Percentiles rank a stretch among this genome's conserved stretches.
phyloP scores from a whole-genome alignment of 441 rosid genomes.

The Theobroma grandiflorum region DNA sequence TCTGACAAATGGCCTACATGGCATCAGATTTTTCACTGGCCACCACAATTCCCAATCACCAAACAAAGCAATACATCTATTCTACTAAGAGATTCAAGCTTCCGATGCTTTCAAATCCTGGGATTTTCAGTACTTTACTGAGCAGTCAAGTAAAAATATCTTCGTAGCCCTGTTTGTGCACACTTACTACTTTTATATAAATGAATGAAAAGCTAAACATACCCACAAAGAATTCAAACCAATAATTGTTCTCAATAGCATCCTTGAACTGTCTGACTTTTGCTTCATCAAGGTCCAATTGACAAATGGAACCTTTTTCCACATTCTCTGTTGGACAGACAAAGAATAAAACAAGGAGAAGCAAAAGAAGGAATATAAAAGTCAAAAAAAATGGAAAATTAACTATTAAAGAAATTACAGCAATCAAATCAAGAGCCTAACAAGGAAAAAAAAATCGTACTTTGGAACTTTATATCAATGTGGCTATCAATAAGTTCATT shows the following conservation, averaged over 20 bases:
- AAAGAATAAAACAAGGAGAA: neutral
- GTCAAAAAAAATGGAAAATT: constrained; percentile 2
- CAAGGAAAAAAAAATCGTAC: constrained; percentile 49
- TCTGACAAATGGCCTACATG: neutral
- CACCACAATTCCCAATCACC: neutral
- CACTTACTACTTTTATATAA: neutral
- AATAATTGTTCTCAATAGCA: constrained; percentile 89
- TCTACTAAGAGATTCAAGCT: neutral
- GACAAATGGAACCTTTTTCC: constrained; percentile 69
- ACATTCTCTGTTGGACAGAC: constrained; percentile 59
- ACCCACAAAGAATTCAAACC: constrained; percentile 98
- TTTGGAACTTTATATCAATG: constrained; percentile 80
- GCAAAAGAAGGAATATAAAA: neutral
- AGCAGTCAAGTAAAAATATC: neutral
- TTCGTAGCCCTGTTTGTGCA: neutral
- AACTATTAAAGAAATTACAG: constrained; percentile 16
- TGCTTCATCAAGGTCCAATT: constrained; percentile 69
- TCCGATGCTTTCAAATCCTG: neutral
- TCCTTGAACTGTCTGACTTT: constrained; percentile 87
- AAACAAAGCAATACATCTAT: neutral
- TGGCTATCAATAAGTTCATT: constrained; percentile 98
- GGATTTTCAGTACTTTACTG: neutral
- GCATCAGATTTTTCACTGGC: neutral
- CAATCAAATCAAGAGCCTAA: constrained; percentile 14
- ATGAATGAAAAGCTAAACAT: constrained; percentile 45